Conservation (phyloP, 768 basidiomycete genomes). For the Rhodosporidiobolus odoratus region DNA sequence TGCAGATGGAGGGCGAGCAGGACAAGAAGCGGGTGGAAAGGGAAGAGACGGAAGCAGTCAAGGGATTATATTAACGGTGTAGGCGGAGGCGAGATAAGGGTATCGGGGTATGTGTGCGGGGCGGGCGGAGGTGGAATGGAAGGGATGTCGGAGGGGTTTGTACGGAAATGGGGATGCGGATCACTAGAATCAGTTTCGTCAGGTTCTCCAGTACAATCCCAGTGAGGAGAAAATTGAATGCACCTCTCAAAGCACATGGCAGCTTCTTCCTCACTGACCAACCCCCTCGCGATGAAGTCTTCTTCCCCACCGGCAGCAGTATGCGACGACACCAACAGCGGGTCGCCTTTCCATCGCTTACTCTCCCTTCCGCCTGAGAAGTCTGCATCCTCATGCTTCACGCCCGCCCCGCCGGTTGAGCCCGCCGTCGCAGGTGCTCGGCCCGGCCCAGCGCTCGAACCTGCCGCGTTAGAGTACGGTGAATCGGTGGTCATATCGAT, state of each 20-base stretch:
- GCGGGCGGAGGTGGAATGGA: background rate
- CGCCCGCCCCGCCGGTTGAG: too few species aligned
- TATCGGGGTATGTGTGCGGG: background rate
- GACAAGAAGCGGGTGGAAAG: background rate
- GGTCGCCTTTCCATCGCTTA: constrained; percentile 34
- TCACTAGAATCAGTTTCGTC: background rate
- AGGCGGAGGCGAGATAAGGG: background rate
- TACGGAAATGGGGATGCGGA: background rate
- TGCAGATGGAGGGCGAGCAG: background rate
- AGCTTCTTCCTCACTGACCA: constrained; percentile 33
- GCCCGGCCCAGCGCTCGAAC: too few species aligned
- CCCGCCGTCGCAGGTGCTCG: too few species aligned
- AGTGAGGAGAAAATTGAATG: constrained; percentile 5
- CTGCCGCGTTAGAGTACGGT: background rate
- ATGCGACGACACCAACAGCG: background rate
- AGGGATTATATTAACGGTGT: background rate
- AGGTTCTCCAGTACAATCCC: background rate
- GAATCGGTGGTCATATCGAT: background rate
- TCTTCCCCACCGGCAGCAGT: background rate
- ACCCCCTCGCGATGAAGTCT: constrained; percentile 34
- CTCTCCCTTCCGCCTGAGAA: background rate
- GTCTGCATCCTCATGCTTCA: too few species aligned
- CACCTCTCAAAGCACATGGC: constrained; percentile 30
- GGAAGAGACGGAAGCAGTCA: too few species aligned
- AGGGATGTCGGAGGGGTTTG: background rate